Base-by-base conservation (phyloP, 176 grass and related monocot genomes). In the Lolium multiflorum region DNA sequence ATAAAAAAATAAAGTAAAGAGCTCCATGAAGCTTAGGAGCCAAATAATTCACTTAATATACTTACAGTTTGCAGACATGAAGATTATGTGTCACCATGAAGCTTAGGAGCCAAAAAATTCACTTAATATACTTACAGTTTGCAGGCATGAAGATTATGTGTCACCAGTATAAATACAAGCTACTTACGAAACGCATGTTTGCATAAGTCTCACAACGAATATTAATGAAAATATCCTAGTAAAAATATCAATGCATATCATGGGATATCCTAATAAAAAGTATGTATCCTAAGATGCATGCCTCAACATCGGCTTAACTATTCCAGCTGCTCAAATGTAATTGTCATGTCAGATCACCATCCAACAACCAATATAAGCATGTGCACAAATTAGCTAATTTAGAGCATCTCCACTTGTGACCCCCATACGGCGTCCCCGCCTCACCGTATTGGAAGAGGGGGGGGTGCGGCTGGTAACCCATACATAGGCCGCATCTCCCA, bases 241-340 rank as follows among this genome's bases (percentile, higher is more conserved):
- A 35, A 35, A 35, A 35, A 35, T 35, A 3, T 35, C 31, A 35
- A 35, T 35, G 31, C 31, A 35, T 35, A 35, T 25, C 11, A 63
- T 13, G 10, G 60, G 56, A n/a, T 21, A 20, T 58, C 60, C 60
- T 13, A 1, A 9, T 2, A 63, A 63, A 62, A 20, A 26, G 10
- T 84, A 9, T 9, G 18, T 55, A 15, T 43, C 60, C 28, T 26
- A 67, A 11, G 28, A 65, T 39, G 55, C 9, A 49, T 31, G 46
- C 8, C 46, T 83, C 65, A 61, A 51, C 83, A 57, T 86, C 8
- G 51, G 14, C 20, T 52, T 21, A 81, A 81, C 80, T 68, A 50
- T 85, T 81, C 60, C 69, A 65, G 14, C 77, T 76, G 24, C 83
- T 68, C 12, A 48, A 85, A 76, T 74, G 56, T 25, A 66, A 85